These are phyloP conservation scores for Arabidopsis hybrid DNA, from an alignment of 441 rosid genomes.

Conservation along the genomic window DNA sequence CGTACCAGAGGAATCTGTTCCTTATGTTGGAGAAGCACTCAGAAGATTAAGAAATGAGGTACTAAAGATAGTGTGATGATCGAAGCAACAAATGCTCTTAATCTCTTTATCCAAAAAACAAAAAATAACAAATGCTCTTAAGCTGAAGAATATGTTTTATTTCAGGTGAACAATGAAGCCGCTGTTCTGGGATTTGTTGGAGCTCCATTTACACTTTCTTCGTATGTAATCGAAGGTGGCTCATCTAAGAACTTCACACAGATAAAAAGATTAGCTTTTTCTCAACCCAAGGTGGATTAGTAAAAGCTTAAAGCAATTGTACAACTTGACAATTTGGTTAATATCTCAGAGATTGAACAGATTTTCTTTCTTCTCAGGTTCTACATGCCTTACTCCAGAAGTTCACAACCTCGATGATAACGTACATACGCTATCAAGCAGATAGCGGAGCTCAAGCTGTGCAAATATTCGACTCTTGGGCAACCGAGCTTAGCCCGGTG, in stretches of 20 bases:
- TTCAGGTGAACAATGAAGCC: constrained; percentile 77
- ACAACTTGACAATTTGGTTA: not conserved
- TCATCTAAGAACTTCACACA: constrained; percentile 91
- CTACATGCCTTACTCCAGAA: constrained; percentile 86
- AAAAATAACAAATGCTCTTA: not conserved
- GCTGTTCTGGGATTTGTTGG: constrained; percentile 97
- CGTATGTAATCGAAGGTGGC: constrained; percentile 94
- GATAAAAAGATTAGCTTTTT: constrained; percentile 86
- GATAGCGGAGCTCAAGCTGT: constrained; percentile 97
- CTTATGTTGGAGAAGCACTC: constrained; percentile 95
- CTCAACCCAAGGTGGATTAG: constrained; percentile 73
- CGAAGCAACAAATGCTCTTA: not conserved
- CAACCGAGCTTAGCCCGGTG: constrained; percentile 93
- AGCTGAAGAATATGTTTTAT: constrained; percentile 29
- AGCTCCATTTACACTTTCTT: constrained; percentile 96
- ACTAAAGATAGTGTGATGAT: not conserved
- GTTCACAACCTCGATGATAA: constrained; percentile 89
- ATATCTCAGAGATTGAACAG: not conserved
- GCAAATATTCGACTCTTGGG: constrained; percentile 97
- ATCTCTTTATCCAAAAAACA: not conserved
- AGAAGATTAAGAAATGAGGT: constrained; percentile 86
- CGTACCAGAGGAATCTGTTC: constrained; percentile 82
- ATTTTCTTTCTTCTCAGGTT: constrained; percentile 52
- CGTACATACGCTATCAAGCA: constrained; percentile 82
- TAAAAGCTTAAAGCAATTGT: not conserved